Conservation (phyloP, 1,139 yeast species). For the Hyphopichia pseudoburtonii region DNA sequence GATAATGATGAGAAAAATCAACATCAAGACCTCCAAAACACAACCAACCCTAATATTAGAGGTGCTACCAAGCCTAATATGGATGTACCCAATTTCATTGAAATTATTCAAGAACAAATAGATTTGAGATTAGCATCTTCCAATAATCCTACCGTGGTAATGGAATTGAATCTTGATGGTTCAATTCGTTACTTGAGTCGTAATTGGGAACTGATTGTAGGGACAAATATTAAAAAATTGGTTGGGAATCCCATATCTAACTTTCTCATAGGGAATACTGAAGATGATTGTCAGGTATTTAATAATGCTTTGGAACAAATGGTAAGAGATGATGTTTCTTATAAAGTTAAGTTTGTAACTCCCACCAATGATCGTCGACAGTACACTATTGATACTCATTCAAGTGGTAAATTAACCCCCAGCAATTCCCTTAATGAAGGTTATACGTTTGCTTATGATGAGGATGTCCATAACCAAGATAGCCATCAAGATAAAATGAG, state of each 20-base stretch:
- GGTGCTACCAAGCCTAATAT: constrained; percentile 6
- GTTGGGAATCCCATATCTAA: constrained; percentile 60
- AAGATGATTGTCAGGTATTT: constrained; percentile 67
- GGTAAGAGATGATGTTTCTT: constrained; percentile 73
- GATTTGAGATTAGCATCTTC: constrained; percentile 58
- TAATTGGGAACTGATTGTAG: constrained; percentile 76
- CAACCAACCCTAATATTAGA: neutral
- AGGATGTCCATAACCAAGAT: neutral
- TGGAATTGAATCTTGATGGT: constrained; percentile 83
- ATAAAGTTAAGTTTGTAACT: constrained; percentile 70
- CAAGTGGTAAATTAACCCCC: constrained; percentile 28
- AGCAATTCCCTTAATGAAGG: constrained; percentile 19
- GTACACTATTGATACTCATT: constrained; percentile 6
- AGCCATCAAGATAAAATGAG: too few species aligned
- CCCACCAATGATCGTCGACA: constrained; percentile 40
- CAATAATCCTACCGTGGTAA: constrained; percentile 74
- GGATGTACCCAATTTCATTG: constrained; percentile 13
- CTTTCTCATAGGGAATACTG: constrained; percentile 62
- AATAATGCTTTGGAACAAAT: constrained; percentile 68
- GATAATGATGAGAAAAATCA: too few species aligned
- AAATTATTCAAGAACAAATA: constrained; percentile 41
- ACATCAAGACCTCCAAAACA: neutral
- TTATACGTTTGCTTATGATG: neutral
- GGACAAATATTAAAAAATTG: constrained; percentile 59
- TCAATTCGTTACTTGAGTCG: constrained; percentile 70